phyloP scores from a whole-genome alignment of 495 filamentous ascomycete genomes.

The Hypoxylon lienhwacheense region DNA sequence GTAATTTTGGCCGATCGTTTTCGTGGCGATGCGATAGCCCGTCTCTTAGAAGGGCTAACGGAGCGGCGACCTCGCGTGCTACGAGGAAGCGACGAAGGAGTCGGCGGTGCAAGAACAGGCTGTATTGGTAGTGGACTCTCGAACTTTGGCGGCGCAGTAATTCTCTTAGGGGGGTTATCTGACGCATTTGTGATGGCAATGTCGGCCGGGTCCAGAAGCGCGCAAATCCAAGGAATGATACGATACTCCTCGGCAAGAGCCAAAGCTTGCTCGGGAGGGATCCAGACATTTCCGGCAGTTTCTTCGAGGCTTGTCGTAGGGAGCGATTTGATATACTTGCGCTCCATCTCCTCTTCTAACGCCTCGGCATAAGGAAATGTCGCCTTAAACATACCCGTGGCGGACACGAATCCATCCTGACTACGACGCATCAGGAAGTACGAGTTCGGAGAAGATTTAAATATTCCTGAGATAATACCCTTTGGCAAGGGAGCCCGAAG shows the following conservation, averaged over 20 bases:
- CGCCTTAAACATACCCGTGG: conserved; percentile 99
- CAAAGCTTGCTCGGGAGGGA: conserved; percentile 80
- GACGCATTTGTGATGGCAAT: conserved; percentile 50
- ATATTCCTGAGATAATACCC: conserved; percentile 88
- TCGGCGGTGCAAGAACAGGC: conserved; percentile 47
- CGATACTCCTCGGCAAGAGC: conserved; percentile 76
- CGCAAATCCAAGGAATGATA: conserved; percentile 84
- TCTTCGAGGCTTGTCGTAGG: conserved; percentile 81
- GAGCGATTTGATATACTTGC: conserved; percentile 80
- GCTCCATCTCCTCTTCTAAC: conserved; percentile 83
- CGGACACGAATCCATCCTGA: conserved; percentile 90
- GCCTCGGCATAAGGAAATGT: conserved; percentile 90
- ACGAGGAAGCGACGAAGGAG: conserved; percentile 45
- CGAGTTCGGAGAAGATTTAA: conserved; percentile 79
- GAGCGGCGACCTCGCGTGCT: conserved; percentile 56
- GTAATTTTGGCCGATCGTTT: conserved; percentile 67
- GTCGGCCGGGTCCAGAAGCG: conserved; percentile 79
- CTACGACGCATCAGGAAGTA: conserved; percentile 98
- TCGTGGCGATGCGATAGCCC: conserved; percentile 59
- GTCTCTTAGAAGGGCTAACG: conserved; percentile 56
- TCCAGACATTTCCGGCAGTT: conserved; percentile 96
- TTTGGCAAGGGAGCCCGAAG: conserved; percentile 87
- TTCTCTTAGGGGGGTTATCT: conserved; percentile 62
- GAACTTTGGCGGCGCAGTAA: conserved; percentile 71
- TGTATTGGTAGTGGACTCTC: conserved; percentile 41